Conservation (phyloP, 2,329 filamentous ascomycete genomes). For the Apiospora pterosperma region DNA sequence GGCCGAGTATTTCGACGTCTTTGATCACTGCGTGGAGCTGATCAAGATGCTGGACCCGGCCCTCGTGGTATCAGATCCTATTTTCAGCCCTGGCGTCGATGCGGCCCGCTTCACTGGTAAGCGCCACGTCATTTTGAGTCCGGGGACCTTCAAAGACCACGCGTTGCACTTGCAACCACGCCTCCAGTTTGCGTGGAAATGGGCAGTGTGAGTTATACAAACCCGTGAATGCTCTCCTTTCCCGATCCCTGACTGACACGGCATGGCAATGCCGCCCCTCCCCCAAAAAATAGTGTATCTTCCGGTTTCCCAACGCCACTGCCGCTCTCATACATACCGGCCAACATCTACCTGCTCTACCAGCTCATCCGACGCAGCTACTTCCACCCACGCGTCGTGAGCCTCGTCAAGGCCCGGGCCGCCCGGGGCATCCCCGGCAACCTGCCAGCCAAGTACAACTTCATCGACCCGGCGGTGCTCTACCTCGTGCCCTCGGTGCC, state of each 20-base stretch:
- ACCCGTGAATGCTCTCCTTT: no score
- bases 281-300: neutral
- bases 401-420: neutral
- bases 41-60: neutral
- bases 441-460: neutral
- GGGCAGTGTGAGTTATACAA: no score
- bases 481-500: slow-evolving; percentile 12
- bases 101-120: no score
- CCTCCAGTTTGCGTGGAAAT: no score
- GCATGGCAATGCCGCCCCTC: no score
- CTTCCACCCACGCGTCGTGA: neutral
- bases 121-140: no score
- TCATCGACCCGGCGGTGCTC: neutral
- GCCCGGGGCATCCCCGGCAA: neutral
- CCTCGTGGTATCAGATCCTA: neutral
- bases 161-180: no score
- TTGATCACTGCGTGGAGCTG: neutral
- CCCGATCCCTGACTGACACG: no score
- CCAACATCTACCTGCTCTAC: neutral
- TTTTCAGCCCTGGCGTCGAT: no score
- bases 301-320: slow-evolving; percentile 1
- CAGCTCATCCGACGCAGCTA: neutral
- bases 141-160: no score
- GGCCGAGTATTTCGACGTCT: neutral
- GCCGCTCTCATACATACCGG: neutral